Evolutionary conservation across 805 yeast species (phyloP).

Genomic region (Barnettozyma californica): DNA sequence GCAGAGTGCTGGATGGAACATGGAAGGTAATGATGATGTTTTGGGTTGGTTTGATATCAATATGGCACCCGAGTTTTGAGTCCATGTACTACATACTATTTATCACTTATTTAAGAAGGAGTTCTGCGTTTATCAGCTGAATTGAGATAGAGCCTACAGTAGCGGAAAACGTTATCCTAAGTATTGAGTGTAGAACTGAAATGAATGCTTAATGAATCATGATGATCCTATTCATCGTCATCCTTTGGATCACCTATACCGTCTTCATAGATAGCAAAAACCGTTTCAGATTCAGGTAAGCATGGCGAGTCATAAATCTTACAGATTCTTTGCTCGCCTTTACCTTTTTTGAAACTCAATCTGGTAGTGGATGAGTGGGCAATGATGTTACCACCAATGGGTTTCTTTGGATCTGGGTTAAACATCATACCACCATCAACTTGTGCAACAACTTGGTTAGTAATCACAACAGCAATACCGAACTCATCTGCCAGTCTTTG

Average conservation of each 20-base stretch:
- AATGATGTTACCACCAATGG: constrained; percentile 96
- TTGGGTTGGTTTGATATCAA: constrained; percentile 91
- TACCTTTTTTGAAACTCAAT: constrained; percentile 82
- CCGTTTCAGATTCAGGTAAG: constrained; percentile 90
- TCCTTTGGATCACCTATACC: constrained; percentile 95
- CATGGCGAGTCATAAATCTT: constrained; percentile 96
- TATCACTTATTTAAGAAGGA: not conserved
- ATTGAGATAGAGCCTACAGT: not conserved
- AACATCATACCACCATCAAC: constrained; percentile 82
- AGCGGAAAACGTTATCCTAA: not conserved
- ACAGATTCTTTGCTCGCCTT: constrained; percentile 89
- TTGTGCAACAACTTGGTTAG: constrained; percentile 96
- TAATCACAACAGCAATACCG: constrained; percentile 93
- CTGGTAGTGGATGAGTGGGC: constrained; percentile 97
- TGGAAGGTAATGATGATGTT: constrained; percentile 82
- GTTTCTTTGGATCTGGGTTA: constrained; percentile 96
- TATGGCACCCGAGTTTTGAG: constrained; percentile 55
- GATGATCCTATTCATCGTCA: constrained; percentile 25
- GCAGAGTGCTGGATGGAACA: constrained; percentile 75
- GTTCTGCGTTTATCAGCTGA: not conserved
- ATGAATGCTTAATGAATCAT: not conserved
- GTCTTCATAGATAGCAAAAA: constrained; percentile 92
- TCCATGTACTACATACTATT: not conserved
- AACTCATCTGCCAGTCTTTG: constrained; percentile 95
- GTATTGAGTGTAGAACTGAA: not conserved